A percentile compares a stretch with the other conserved stretches of the same genome.
Evolutionary conservation across 1,284 basidiomycete species (phyloP).

Genomic region (Tilletia indica): DNA sequence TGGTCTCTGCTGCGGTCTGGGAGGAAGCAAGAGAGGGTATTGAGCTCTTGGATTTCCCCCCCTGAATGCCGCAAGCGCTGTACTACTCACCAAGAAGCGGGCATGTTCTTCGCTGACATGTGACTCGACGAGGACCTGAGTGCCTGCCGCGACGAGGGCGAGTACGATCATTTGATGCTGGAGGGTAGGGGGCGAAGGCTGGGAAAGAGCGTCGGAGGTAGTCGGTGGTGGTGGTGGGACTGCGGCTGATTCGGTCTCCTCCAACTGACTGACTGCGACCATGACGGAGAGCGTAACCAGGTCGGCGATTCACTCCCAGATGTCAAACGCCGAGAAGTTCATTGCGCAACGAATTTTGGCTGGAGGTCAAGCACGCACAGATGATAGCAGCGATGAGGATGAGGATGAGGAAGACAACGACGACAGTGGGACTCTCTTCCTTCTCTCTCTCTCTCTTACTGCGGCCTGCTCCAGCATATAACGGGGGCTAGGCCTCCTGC

Average conservation of each 20-base stretch:
- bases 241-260: background rate
- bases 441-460: background rate
- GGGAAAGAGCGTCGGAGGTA: no score
- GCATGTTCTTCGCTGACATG: constrained; percentile 38
- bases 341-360: no score
- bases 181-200: background rate
- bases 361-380: no score
- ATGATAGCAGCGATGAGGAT: no score
- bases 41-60: background rate
- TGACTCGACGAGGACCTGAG: constrained; percentile 40
- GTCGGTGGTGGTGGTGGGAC: background rate
- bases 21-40: background rate
- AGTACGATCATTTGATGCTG: constrained; percentile 44
- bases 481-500: background rate
- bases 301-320: no score
- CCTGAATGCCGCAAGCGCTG: background rate
- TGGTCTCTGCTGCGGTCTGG: constrained; percentile 75
- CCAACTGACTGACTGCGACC: no score
- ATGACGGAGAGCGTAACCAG: no score
- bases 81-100: constrained; percentile 39
- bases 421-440: no score
- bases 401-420: no score
- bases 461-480: background rate
- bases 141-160: constrained; percentile 45
- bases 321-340: no score